Evolutionary conservation across 306 rosid species (phyloP), one percentile per base, ranked within the genome.

Genomic region (Quercus parvula): DNA sequence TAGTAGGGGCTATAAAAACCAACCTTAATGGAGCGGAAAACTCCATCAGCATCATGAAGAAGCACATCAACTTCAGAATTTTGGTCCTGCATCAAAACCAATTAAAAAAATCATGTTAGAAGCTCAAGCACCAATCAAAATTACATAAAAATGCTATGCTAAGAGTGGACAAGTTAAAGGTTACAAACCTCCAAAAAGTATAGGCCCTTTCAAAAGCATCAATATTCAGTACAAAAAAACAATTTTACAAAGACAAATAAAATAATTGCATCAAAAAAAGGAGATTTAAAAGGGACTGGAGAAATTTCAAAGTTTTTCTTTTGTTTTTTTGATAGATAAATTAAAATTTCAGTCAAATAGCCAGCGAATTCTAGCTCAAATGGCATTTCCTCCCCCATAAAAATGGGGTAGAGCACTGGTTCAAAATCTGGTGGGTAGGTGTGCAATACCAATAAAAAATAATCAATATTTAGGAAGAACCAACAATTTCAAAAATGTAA

Each of bases 11-110:
- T 63, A 61, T 12, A 75, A 73, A 57, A 77, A 68, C 85, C 30
- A 69, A 95, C 99, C 99, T 96, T 93, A 84, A 96, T 90, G 14
- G 98, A 89, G 24, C 76, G 92, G 76, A 96, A 93, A 79, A 83
- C 58, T 49, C 92, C 99, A 82, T 85, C 84, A 19, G 92, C 96
- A 77, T 96, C 98, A 61, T 75, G 79, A 75, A 91, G 97, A 79
- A 85, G 83, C 74, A 87, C 90, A 79, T 91, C 91, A 66, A 83
- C 90, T 44, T 87, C 86, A 74, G 97, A 84, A 83, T 79, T 84
- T 86, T 85, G 98, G 75, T 89, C 90, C 99, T 96, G 87, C 44
- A 67, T 12, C 70, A 68, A 49, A 72, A 54, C 33, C 17, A 66
- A 41, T 62, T 79, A 13, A 51, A 33, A 62, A 51, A 74, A 55